Evolutionary conservation across 768 basidiomycete species (phyloP), one percentile per base, ranked within the genome.

Genomic region (Boletus speciosus): DNA sequence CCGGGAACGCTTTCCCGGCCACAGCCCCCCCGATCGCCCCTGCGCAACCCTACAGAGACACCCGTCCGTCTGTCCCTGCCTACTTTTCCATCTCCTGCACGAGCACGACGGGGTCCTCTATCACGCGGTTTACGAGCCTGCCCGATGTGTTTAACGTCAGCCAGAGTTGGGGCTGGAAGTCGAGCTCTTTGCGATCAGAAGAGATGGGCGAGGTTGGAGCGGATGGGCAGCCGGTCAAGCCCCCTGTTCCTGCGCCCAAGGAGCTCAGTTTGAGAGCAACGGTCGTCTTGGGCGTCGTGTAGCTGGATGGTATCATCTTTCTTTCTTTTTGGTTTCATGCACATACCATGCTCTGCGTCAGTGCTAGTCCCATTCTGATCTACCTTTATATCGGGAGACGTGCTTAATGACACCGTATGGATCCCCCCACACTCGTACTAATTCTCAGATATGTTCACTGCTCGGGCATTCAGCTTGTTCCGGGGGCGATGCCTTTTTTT

Each of bases 81-180:
- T 93, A 91, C 69, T 97, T 97, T 66, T 80, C 82, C 25, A 85
- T 96, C 52, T 83, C 83, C 53, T 95, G 93, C 63, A 81, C 88
- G 0, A 90, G 84, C 54, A 83, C 85, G 16, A 85, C 87, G 6
- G 93, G 94, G 3, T 83, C 90, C 7, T 85, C 85, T 31, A 77
- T 93, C 65, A 93, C 90, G 49, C 78, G 85, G 37, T 96, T 96
- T 67, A 81, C 85, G 45, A 93, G 90, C 58, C 81, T 86, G 4
- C 94, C 94, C 1, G 94, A 97, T 64, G 78, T 81, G 41, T 96
- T 97, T 66, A 78, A 85, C 29, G 78, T 93, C 42, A 84, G 84
- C 55, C 91, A 94, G 76, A 91, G 88, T 58, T 96, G 93, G 94
- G 94, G 93, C 0, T 95, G 93, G 93, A 93, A 93, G 73, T 80